Evolutionary conservation across 768 basidiomycete genomes (phyloP), one percentile per base, ranked within the genome.

Genomic region (Boletellus sp.): DNA sequence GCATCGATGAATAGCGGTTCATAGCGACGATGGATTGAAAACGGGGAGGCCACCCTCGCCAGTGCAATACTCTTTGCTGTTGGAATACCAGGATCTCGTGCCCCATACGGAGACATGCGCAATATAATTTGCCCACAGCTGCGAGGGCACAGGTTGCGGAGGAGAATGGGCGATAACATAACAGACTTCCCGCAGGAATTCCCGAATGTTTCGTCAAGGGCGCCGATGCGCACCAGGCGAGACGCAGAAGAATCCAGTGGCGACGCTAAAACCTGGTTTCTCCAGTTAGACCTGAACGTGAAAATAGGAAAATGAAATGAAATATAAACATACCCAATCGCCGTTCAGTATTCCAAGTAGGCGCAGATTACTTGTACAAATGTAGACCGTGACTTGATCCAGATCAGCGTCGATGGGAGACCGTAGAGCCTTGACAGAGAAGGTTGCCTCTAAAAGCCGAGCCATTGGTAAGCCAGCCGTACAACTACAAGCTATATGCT

Each of bases 41-140:
- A 68, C 1, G 89, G 84, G 0, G 90, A 89, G 0, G 87, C 81
- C 7, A 96, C 74, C n/a, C 90, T 81, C 2, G 90, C 87, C 45
- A 96, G 72, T 1, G 86, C 88, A 19, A 94, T 69, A 1, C 79
- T 71, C 46, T 71, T 73, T 7, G 92, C 93, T 17, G 69, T 78
- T 3, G 92, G 90, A 24, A 93, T 72, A 8, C 75, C 67, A 24
- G 84, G 84, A 47, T 72, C 68, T 6, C 72, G 69, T 10, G 78
- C 74, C 13, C 84, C 84, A 56, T 86, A 84, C 6, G 86, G 82
- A 51, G 79, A 82, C 4, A 79, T 66, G 4, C 71, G 72, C 41
- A 86, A 61, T 23, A 62, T 53, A 19, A 81, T 64, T 38, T 61
- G 54, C 16, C 50, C 50, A 35, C 55, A 40, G 37, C 61, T 60